Conservation (phyloP, 169 alveolate genomes). For the Plasmodium billcollinsi region DNA sequence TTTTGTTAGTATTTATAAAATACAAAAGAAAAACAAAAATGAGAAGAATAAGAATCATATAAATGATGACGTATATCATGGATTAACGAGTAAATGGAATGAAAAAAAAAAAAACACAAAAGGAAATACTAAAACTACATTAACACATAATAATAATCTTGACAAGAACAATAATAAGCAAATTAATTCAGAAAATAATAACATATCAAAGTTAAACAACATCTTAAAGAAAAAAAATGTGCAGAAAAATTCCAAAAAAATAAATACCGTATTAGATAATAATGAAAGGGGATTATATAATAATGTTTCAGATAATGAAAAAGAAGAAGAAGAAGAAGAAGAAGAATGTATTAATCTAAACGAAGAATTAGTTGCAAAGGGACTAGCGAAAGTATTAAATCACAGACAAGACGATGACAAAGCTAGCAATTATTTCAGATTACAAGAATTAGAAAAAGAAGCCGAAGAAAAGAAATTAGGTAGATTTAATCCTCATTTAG, state of each 20-base stretch:
- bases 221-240: background rate
- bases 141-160: too few relatives aligned
- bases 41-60: background rate
- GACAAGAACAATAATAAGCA: background rate
- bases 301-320: background rate
- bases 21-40: conserved; percentile 21
- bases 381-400: conserved; percentile 64
- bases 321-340: too few relatives aligned
- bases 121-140: background rate
- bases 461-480: conserved; percentile 64
- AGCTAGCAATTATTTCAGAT: conserved; percentile 44
- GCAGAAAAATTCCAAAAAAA: background rate
- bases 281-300: conserved; percentile 2
- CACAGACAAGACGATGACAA: conserved; percentile 71
- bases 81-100: conserved; percentile 4
- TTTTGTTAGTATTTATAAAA: conserved; percentile 66
- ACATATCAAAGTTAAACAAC: too few relatives aligned
- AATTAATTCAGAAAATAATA: background rate
- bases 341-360: conserved; percentile 21
- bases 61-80: background rate
- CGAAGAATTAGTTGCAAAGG: conserved; percentile 47
- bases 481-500: conserved; percentile 57
- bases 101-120: background rate
- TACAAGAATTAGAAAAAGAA: conserved; percentile 74
- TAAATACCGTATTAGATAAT: background rate